These are phyloP conservation scores for Pigoraptor vietnamica DNA, from an alignment of 78 protist genomes.

Conservation along the genomic window DNA sequence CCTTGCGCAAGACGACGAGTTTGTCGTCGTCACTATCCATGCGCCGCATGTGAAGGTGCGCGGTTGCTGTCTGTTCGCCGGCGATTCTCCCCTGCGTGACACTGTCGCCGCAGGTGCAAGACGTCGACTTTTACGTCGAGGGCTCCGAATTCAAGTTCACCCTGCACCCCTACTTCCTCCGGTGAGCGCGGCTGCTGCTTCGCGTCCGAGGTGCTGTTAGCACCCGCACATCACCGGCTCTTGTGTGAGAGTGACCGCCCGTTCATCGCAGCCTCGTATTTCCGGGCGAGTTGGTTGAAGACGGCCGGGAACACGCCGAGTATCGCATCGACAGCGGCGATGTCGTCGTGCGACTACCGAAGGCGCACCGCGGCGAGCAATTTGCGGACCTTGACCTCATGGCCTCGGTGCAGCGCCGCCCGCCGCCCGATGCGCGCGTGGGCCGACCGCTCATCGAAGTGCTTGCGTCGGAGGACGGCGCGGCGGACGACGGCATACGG, in stretches of 20 bases:
- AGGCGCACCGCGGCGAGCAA: background rate
- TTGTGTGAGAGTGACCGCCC: no score
- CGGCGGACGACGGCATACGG: no score
- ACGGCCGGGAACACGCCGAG: background rate
- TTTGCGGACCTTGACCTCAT: slow-evolving; percentile 13
- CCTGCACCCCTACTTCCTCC: slow-evolving; percentile 1
- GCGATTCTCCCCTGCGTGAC: background rate
- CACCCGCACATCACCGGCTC: no score
- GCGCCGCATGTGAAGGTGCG: slow-evolving; percentile 4
- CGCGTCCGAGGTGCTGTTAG: no score
- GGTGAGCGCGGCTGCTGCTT: background rate
- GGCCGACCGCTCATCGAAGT: background rate
- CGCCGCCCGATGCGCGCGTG: background rate
- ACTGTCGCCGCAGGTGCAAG: background rate
- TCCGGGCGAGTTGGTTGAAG: background rate
- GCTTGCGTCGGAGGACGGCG: no score
- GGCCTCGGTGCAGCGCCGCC: background rate
- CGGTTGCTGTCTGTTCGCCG: background rate
- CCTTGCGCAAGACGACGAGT: slow-evolving; percentile 4
- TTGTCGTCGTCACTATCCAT: background rate
- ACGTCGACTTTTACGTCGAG: background rate
- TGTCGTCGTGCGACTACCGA: background rate
- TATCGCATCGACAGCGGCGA: background rate
- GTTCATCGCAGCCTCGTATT: background rate
- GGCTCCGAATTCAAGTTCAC: background rate